These are phyloP conservation scores for Oleoguttula mirabilis DNA, from an alignment of 495 filamentous ascomycete genomes.

Conservation along the genomic window DNA sequence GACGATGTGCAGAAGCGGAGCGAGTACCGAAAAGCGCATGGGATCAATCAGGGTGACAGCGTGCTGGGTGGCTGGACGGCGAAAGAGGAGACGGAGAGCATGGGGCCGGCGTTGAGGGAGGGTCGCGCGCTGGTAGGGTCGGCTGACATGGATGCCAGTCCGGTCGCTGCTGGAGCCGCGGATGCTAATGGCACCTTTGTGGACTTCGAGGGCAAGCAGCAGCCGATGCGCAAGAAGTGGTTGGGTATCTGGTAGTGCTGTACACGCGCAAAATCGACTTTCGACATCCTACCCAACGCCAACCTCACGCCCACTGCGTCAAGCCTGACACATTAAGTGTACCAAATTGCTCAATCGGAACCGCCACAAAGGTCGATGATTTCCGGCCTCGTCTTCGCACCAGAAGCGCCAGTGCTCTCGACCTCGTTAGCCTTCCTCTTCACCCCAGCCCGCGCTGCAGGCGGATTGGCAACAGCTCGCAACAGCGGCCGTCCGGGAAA, in stretches of 20 bases:
- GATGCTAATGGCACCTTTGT: constrained; percentile 21
- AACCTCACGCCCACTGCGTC: too few relatives aligned
- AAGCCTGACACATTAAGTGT: too few relatives aligned
- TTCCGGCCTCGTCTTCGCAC: too few relatives aligned
- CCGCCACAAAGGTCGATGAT: too few relatives aligned
- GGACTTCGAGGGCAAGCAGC: constrained; percentile 26
- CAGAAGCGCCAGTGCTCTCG: too few relatives aligned
- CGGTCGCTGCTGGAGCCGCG: constrained; percentile 12
- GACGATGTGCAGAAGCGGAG: constrained; percentile 72
- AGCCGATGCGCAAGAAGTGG: constrained; percentile 21
- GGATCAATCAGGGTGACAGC: constrained; percentile 40
- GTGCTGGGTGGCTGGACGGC: constrained; percentile 32
- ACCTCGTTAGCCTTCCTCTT: too few relatives aligned
- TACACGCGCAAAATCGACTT: too few relatives aligned
- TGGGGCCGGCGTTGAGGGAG: constrained; percentile 14
- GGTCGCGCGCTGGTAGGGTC: constrained; percentile 4
- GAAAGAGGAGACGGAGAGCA: constrained; percentile 13
- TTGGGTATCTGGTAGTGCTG: constrained; percentile 24
- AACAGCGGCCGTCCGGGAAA: too few relatives aligned
- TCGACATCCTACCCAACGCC: too few relatives aligned
- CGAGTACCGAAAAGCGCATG: constrained; percentile 73
- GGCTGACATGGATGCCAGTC: constrained; percentile 4
- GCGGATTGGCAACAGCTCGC: too few relatives aligned
- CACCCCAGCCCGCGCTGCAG: too few relatives aligned
- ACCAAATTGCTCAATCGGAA: too few relatives aligned